A percentile compares a stretch with the other conserved stretches of the same genome.
Conservation (phyloP, 2,329 filamentous ascomycete genomes). For the Verticillium isaacii region DNA sequence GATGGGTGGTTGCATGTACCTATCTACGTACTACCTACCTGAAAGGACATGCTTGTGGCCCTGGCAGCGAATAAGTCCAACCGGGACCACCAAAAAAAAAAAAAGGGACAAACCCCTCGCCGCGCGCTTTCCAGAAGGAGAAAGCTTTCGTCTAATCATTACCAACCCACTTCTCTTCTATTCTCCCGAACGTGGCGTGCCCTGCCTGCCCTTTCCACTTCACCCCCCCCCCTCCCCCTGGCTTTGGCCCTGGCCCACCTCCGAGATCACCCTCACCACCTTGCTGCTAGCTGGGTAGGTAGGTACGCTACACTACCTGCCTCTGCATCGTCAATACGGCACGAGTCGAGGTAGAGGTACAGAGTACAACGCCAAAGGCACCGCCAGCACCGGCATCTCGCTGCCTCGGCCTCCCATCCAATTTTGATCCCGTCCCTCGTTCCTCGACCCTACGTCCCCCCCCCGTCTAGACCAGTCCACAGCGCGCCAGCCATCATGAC, state of each 20-base stretch:
- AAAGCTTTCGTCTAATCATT: not conserved
- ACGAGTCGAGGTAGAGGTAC: not conserved
- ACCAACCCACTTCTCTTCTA: not conserved
- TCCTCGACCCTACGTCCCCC: not conserved
- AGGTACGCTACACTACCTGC: not conserved
- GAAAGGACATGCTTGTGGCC: too few species aligned
- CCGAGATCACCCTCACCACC: not conserved
- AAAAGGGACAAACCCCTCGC: not conserved
- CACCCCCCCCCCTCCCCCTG: not conserved
- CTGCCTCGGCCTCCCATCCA: not conserved
- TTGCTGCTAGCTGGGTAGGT: not conserved
- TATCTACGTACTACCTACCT: too few species aligned
- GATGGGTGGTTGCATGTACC: not conserved
- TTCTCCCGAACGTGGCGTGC: not conserved
- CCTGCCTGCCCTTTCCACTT: not conserved
- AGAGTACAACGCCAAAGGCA: not conserved
- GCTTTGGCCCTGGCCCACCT: not conserved
- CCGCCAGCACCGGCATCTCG: not conserved
- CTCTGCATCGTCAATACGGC: not conserved
- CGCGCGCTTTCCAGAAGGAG: not conserved
- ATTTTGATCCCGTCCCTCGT: not conserved
- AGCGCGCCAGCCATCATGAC: not conserved
- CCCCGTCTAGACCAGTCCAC: not conserved
- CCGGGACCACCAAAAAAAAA: not conserved
- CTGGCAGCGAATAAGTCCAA: not conserved